Evolutionary conservation across 805 yeast species (phyloP).

Genomic region (Candida namnaoensis): DNA sequence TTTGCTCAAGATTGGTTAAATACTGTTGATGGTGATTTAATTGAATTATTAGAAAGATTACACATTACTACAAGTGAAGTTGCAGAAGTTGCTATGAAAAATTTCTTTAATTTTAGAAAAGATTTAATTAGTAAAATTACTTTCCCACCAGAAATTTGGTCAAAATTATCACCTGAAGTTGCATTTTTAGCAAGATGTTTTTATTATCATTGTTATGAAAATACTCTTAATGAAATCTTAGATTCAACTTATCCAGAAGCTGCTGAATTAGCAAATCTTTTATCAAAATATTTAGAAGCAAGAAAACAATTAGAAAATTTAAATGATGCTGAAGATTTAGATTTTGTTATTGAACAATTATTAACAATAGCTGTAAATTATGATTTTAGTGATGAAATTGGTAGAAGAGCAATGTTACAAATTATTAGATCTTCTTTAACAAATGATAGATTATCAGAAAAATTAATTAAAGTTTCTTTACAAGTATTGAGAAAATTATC

Average conservation of each 20-base stretch:
- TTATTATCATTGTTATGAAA: conserved; percentile 53
- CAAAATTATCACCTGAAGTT: conserved; percentile 60
- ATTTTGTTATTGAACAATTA: conserved; percentile 70
- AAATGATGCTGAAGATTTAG: conserved; percentile 48
- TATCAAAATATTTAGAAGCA: conserved; percentile 47
- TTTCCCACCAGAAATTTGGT: conserved; percentile 64
- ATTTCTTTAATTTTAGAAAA: conserved; percentile 50
- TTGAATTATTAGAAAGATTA: conserved; percentile 62
- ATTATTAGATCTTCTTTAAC: conserved; percentile 52
- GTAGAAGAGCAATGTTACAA: conserved; percentile 68
- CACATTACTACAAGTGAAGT: conserved; percentile 61
- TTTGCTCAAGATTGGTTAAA: conserved; percentile 68
- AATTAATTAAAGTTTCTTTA: conserved; percentile 45
- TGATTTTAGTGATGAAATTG: conserved; percentile 87
- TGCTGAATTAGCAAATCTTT: conserved; percentile 51
- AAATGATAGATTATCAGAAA: conserved; percentile 45
- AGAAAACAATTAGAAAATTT: conserved; percentile 22
- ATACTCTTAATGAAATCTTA: conserved; percentile 41
- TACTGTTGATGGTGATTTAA: conserved; percentile 56
- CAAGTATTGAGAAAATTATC: conserved; percentile 64
- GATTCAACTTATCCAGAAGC: conserved; percentile 77
- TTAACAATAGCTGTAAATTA: conserved; percentile 56
- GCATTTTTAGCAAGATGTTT: conserved; percentile 65
- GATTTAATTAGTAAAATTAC: conserved; percentile 54
- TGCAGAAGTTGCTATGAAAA: conserved; percentile 59